Conservation (phyloP, 1,284 basidiomycete species). For the Apiotrichum siamense region DNA sequence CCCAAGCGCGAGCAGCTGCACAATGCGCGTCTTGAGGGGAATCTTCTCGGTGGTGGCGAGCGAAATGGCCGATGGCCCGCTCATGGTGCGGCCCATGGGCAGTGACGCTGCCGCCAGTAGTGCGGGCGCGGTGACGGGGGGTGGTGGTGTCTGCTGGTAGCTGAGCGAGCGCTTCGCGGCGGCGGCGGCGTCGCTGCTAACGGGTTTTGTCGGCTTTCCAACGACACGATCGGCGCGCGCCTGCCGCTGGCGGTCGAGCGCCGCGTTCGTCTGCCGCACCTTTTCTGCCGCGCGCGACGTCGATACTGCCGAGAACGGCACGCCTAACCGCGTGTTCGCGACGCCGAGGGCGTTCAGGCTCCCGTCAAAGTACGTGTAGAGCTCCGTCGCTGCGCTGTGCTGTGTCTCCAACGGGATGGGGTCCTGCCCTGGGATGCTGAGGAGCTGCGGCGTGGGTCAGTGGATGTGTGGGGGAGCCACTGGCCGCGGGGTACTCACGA, state of each 20-base stretch:
- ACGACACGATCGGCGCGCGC: slow-evolving; percentile 25
- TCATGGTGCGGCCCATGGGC: slow-evolving; percentile 12
- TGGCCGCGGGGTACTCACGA: slow-evolving; percentile 19
- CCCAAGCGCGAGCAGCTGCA: slow-evolving; percentile 40
- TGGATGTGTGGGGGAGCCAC: background rate
- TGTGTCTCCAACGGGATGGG: slow-evolving; percentile 24
- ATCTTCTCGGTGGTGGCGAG: slow-evolving; percentile 15
- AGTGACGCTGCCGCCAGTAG: background rate
- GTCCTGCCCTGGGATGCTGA: slow-evolving; percentile 24
- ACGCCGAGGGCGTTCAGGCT: slow-evolving; percentile 28
- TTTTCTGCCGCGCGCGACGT: slow-evolving; percentile 27
- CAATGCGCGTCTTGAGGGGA: slow-evolving; percentile 43
- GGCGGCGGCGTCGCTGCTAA: too few species aligned
- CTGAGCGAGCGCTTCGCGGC: background rate
- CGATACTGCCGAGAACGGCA: slow-evolving; percentile 25
- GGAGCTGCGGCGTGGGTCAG: slow-evolving; percentile 16
- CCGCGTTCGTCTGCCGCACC: slow-evolving; percentile 26
- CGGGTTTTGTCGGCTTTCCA: slow-evolving; percentile 7
- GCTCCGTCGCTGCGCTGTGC: slow-evolving; percentile 25
- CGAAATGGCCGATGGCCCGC: slow-evolving; percentile 11
- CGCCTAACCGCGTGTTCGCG: slow-evolving; percentile 30
- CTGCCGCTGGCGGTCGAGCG: slow-evolving; percentile 26
- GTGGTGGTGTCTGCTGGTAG: background rate
- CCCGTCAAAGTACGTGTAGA: slow-evolving; percentile 15
- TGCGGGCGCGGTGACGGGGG: background rate